Conservation (phyloP, 1,284 basidiomycete genomes). For the Trametes pubescens region DNA sequence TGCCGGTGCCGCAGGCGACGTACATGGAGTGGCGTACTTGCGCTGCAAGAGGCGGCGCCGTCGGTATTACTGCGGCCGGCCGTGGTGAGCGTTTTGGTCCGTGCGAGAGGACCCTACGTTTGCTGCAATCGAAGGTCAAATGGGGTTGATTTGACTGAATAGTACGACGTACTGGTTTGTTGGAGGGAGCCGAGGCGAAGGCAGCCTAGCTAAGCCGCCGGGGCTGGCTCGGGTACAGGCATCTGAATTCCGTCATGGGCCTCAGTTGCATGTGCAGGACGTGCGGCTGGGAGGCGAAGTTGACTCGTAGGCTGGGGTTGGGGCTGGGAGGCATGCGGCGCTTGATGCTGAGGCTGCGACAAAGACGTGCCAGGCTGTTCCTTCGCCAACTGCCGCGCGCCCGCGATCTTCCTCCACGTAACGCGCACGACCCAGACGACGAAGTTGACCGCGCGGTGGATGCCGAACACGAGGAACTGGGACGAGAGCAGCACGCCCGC, state of each 20-base stretch:
- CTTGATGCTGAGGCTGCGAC: not conserved
- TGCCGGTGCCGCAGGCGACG: too few relatives aligned
- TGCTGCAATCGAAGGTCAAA: too few relatives aligned
- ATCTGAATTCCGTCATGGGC: conserved; percentile 6
- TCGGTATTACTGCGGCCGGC: too few relatives aligned
- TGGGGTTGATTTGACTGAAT: too few relatives aligned
- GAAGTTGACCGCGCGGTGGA: conserved; percentile 44
- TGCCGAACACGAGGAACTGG: conserved; percentile 71
- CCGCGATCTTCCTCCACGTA: conserved; percentile 7
- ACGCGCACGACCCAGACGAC: conserved; percentile 28
- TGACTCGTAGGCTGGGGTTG: not conserved
- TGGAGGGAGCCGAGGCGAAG: not conserved
- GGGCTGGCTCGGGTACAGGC: not conserved
- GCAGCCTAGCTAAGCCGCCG: not conserved
- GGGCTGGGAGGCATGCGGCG: too few relatives aligned
- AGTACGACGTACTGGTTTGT: not conserved
- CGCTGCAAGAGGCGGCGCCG: too few relatives aligned
- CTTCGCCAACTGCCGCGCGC: not conserved
- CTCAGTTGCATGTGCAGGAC: not conserved
- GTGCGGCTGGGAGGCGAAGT: not conserved
- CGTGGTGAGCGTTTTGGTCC: too few relatives aligned
- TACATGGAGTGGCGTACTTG: too few relatives aligned
- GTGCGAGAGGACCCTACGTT: too few relatives aligned
- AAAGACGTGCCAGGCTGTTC: not conserved
- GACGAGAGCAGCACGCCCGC: conserved; percentile 64